A percentile compares a stretch with the other conserved stretches of the same genome.
These are phyloP conservation scores for Schoenoplectus triqueter DNA, from an alignment of 202 grass and related monocot species.

Conservation along the genomic window DNA sequence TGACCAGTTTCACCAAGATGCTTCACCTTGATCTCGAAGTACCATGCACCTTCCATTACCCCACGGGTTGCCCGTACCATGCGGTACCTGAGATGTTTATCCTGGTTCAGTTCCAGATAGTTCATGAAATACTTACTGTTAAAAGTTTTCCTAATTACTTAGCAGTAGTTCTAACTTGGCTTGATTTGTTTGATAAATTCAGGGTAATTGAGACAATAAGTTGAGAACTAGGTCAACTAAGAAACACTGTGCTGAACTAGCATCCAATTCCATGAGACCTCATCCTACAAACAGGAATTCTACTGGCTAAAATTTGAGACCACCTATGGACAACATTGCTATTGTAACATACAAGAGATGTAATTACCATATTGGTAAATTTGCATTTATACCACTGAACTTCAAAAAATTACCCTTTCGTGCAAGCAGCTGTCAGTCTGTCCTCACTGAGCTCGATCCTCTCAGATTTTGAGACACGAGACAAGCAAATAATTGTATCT, in stretches of 20 bases:
- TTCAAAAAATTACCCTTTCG: constrained; percentile 50
- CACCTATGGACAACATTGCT: neutral
- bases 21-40: constrained; percentile 75
- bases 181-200: neutral
- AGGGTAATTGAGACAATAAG: neutral
- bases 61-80: constrained; percentile 87
- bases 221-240: neutral
- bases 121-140: neutral
- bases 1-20: constrained; percentile 62
- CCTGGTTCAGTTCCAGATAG: constrained; percentile 3
- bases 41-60: constrained; percentile 69
- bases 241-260: neutral
- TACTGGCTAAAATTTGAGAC: constrained; percentile 1
- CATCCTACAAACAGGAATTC: neutral
- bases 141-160: neutral
- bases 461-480: constrained; percentile 82
- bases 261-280: neutral
- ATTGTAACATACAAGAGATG: neutral
- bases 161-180: neutral
- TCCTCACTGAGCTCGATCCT: constrained; percentile 74
- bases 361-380: neutral
- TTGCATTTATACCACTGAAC: constrained; percentile 8
- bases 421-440: constrained; percentile 69
- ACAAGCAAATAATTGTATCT: constrained; percentile 66
- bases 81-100: constrained; percentile 51